These are phyloP conservation scores for Blastocystis sp. DNA, from an alignment of 352 stramenopile species.

Conservation along the genomic window DNA sequence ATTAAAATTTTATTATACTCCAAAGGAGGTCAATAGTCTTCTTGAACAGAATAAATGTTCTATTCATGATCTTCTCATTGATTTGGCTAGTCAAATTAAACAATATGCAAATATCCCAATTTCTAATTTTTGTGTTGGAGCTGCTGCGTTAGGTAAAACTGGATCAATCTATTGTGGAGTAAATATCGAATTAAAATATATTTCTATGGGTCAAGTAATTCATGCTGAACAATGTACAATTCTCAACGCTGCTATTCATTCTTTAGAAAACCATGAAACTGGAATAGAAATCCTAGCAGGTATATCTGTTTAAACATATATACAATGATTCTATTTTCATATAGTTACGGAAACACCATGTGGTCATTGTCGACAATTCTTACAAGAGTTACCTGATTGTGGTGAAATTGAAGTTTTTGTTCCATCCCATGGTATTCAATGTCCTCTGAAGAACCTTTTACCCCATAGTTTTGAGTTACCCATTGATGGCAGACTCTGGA, in stretches of 20 bases:
- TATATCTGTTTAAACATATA: no score
- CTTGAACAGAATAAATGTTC: no score
- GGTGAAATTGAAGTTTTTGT: constrained; percentile 15
- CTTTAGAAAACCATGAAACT: background rate
- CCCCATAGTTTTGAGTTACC: constrained; percentile 34
- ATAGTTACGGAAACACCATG: constrained; percentile 28
- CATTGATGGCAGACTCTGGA: constrained; percentile 15
- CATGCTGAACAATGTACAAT: constrained; percentile 30
- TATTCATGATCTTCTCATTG: no score
- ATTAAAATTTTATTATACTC: no score
- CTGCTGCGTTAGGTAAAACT: constrained; percentile 9
- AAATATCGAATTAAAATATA: constrained; percentile 24
- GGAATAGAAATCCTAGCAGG: constrained; percentile 12
- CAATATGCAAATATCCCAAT: constrained; percentile 7
- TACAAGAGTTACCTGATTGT: constrained; percentile 11
- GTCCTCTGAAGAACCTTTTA: background rate
- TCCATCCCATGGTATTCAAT: constrained; percentile 11
- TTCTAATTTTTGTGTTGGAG: constrained; percentile 23
- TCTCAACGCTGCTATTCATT: constrained; percentile 23
- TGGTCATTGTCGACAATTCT: constrained; percentile 28
- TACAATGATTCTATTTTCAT: background rate
- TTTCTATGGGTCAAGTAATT: constrained; percentile 26
- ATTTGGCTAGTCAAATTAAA: no score
- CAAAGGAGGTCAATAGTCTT: no score
- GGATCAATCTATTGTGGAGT: constrained; percentile 30